Base-by-base conservation (phyloP, 1,139 yeast species). In the Taphrina populina region DNA sequence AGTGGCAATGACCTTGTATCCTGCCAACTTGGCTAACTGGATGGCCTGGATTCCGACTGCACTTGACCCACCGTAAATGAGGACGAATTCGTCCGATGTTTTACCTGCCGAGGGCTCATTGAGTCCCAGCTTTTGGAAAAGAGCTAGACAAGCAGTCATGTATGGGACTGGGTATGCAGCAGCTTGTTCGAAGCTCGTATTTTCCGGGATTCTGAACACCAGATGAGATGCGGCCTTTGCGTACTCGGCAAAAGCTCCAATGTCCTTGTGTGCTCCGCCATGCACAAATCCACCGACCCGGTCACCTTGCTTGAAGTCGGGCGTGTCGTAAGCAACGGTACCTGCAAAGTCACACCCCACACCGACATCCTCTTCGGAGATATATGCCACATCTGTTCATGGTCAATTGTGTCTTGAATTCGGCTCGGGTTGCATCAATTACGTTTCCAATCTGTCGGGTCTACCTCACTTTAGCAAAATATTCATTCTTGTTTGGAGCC, bases 1-100 rank as follows among this genome's bases (percentile, higher is more conserved):
- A 17, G 80, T 77, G 23, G 82, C 71, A 56, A 80, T 69, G 23
- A 82, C 84, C 26, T 75, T 74, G 60, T 77, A 70, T 1, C 83
- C 83, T 54, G 72, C 75, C 10, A 75, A 65, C 51, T 70, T 64
- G 61, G 81, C 83, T 33, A 77, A 65, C 65, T 80, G 84, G 57
- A 79, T 76, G 5, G 83, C 84, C 45, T 76, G 56, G 52, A 72
- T 71, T 8, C 84, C 84, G 4, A 80, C 73, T 7, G 82, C 74
- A 13, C 81, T 72, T 8, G 83, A 74, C 54, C 82, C 84, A 63
- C 87, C 86, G 81, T 84, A 82, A 51, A 82, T 73, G 54, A 81
- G 67, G 71, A 73, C 23, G 63, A 62, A 13, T 61, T 56, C 55
- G 66, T 69, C 61, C 67, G 64, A 45, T 60, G 60, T 23, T 17